Conservation (phyloP, 768 basidiomycete species). For the Pisolithus albus region DNA sequence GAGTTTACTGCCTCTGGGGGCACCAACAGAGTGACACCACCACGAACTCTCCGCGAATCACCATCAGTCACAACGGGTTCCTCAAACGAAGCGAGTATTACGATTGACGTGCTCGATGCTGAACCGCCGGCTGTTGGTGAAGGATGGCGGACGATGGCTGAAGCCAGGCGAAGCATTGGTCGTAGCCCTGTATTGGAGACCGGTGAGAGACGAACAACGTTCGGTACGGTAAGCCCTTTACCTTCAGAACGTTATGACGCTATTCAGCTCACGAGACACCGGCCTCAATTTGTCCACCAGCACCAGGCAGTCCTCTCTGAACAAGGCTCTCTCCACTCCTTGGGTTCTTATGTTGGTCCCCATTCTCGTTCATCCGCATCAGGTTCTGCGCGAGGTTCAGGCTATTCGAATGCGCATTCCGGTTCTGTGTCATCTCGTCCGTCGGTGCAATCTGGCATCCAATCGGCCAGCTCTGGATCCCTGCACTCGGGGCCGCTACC, state of each 20-base stretch:
- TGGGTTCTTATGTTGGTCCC: conserved; percentile 50
- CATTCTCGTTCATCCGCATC: conserved; percentile 36
- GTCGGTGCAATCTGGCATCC: conserved; percentile 37
- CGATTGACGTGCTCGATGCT: conserved; percentile 61
- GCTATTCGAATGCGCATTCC: conserved; percentile 35
- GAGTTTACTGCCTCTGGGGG: conserved; percentile 40
- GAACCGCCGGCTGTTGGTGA: conserved; percentile 57
- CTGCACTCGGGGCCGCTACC: conserved; percentile 32
- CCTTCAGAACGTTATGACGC: too few relatives aligned
- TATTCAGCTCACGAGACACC: not conserved
- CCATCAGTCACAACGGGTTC: conserved; percentile 27
- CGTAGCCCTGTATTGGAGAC: conserved; percentile 11
- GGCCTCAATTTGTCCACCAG: conserved; percentile 42
- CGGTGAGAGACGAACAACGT: conserved; percentile 45
- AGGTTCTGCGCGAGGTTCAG: conserved; percentile 46
- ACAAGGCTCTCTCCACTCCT: conserved; percentile 59
- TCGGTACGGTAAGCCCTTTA: conserved; percentile 49
- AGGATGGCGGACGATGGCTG: conserved; percentile 53
- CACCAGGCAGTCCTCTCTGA: conserved; percentile 45
- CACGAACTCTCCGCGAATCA: conserved; percentile 33
- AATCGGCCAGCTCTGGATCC: conserved; percentile 21
- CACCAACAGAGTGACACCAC: conserved; percentile 30
- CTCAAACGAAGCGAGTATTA: conserved; percentile 27
- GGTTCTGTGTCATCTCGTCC: conserved; percentile 53
- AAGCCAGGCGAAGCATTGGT: conserved; percentile 15